These are phyloP conservation scores for Ganoderma lucidum DNA, from an alignment of 1,284 basidiomycete species.

Conservation along the genomic window DNA sequence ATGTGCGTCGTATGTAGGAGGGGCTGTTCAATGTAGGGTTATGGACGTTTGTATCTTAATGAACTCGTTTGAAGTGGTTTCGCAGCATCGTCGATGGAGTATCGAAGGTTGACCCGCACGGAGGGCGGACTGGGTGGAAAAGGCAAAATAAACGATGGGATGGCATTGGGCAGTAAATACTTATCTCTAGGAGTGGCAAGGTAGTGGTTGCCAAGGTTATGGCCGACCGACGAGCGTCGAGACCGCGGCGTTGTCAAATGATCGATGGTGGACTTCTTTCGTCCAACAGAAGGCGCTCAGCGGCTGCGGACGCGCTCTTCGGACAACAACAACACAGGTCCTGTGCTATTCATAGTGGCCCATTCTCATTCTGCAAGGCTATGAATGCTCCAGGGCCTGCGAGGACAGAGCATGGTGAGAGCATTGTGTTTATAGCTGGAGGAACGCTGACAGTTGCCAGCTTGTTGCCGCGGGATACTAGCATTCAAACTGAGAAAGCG, in stretches of 20 bases:
- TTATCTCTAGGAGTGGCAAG: no score
- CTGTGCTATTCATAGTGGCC: conserved; percentile 3
- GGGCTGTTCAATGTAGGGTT: background rate
- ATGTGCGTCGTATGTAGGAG: background rate
- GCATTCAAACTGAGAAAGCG: background rate
- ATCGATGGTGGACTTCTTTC: background rate
- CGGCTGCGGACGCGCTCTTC: conserved; percentile 3
- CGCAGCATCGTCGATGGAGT: no score
- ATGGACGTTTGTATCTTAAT: background rate
- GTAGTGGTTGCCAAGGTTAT: conserved; percentile 9
- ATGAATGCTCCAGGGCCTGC: background rate
- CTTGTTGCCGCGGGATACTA: background rate
- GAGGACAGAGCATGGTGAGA: background rate
- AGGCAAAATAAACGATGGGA: background rate
- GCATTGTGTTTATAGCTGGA: background rate
- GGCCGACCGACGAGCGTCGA: background rate
- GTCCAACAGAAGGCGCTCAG: background rate
- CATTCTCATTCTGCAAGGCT: background rate
- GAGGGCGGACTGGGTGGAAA: no score
- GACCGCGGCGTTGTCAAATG: conserved; percentile 3
- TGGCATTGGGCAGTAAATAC: background rate
- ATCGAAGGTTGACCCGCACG: no score
- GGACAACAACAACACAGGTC: background rate
- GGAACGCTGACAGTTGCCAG: background rate
- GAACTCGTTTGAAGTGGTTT: background rate